These are phyloP conservation scores for Abrus precatorius DNA, from an alignment of 306 rosid genomes.

Conservation along the genomic window DNA sequence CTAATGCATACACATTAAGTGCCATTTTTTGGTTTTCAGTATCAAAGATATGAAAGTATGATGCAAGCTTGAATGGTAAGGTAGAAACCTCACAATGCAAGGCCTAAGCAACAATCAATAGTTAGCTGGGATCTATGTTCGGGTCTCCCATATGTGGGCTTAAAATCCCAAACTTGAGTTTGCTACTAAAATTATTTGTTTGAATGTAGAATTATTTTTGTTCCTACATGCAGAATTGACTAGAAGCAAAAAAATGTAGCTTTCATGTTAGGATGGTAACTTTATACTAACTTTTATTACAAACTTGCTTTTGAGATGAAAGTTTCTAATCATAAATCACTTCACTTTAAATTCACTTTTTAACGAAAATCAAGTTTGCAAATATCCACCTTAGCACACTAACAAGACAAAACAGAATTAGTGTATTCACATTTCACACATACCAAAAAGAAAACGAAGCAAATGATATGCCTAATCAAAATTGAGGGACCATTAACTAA, in stretches of 20 bases:
- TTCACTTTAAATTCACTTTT: neutral
- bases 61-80: conserved; percentile 15
- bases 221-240: neutral
- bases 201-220: neutral
- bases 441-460: neutral
- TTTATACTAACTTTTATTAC: too few relatives aligned
- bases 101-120: conserved; percentile 3
- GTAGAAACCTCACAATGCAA: conserved; percentile 30
- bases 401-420: conserved; percentile 26
- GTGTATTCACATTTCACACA: neutral
- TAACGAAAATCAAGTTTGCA: too few relatives aligned
- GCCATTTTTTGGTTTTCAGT: conserved; percentile 41
- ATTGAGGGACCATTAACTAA: conserved; percentile 34
- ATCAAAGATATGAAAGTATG: conserved; percentile 8
- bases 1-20: conserved; percentile 27
- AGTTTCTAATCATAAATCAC: too few relatives aligned
- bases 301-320: too few relatives aligned
- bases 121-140: neutral
- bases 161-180: neutral
- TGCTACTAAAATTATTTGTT: neutral
- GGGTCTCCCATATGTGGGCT: neutral
- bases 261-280: too few relatives aligned
- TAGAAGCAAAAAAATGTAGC: neutral
- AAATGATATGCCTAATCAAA: conserved; percentile 26
- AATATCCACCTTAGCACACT: neutral